A percentile compares a stretch with the other conserved stretches of the same genome.
Evolutionary conservation across 306 rosid species (phyloP).

Genomic region (Cucurbita pepo): DNA sequence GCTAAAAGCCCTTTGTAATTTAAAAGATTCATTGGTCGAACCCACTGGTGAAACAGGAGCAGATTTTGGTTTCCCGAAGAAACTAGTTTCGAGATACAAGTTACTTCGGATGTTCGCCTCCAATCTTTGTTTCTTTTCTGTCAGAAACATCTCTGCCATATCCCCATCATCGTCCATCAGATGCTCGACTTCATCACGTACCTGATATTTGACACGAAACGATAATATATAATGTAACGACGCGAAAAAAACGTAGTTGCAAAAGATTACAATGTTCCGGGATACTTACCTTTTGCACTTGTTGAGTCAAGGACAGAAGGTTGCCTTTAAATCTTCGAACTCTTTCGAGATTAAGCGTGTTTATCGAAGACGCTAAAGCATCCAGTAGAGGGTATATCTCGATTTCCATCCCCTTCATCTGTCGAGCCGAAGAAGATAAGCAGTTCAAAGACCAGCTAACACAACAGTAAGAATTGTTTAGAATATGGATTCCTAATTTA

Average conservation of each 20-base stretch:
- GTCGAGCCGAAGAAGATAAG: slow-evolving; percentile 13
- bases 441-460: not conserved
- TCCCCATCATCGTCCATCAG: slow-evolving; percentile 40
- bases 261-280: slow-evolving; percentile 2
- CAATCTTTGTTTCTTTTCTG: slow-evolving; percentile 28
- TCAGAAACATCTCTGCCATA: slow-evolving; percentile 41
- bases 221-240: not conserved
- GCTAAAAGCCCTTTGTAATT: slow-evolving; percentile 74
- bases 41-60: slow-evolving; percentile 72
- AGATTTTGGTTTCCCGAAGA: slow-evolving; percentile 34
- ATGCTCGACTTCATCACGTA: slow-evolving; percentile 33
- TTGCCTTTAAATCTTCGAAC: slow-evolving; percentile 89
- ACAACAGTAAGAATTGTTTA: not conserved
- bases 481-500: not conserved
- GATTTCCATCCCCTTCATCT: slow-evolving; percentile 61
- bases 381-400: slow-evolving; percentile 86
- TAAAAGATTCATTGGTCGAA: slow-evolving; percentile 22
- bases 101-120: slow-evolving; percentile 34
- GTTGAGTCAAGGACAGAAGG: slow-evolving; percentile 82
- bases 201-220: slow-evolving; percentile 19
- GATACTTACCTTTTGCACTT: slow-evolving; percentile 74
- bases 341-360: slow-evolving; percentile 79
- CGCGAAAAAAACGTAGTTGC: not conserved
- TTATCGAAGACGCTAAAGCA: slow-evolving; percentile 64
- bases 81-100: slow-evolving; percentile 18